Evolutionary conservation across 2,329 filamentous ascomycete genomes (phyloP).

Genomic region (Domatiomyces globalis): DNA sequence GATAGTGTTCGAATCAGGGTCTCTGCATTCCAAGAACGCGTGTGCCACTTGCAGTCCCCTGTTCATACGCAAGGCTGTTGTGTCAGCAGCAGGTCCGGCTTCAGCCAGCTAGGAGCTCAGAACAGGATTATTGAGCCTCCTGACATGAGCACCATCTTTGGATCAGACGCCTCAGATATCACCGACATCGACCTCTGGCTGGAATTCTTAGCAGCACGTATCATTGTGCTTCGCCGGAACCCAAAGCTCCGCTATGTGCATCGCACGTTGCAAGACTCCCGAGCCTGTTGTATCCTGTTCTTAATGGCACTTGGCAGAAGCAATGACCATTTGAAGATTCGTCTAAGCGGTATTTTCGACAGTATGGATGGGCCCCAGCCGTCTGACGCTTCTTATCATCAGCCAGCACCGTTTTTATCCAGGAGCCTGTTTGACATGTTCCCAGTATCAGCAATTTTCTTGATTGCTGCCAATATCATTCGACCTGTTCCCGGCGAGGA

Average conservation of each 20-base stretch:
- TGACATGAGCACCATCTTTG: no score
- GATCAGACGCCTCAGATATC: no score
- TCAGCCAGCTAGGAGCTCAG: no score
- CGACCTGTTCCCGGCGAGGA: no score
- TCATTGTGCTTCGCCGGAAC: background rate
- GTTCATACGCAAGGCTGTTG: no score
- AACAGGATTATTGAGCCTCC: no score
- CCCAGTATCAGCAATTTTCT: conserved; percentile 5
- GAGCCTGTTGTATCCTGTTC: background rate
- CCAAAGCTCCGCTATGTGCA: background rate
- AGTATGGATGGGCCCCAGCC: background rate
- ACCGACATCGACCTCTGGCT: no score
- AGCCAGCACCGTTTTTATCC: background rate
- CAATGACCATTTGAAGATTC: background rate
- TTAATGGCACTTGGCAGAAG: background rate
- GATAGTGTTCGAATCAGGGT: background rate
- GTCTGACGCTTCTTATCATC: background rate
- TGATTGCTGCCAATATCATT: conserved; percentile 19
- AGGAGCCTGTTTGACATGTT: background rate
- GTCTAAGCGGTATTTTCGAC: no score
- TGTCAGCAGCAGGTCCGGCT: no score
- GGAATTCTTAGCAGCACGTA: background rate
- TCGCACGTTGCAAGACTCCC: background rate
- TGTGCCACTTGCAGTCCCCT: background rate
- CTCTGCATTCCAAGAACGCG: background rate